A percentile compares a stretch with the other conserved stretches of the same genome.
Evolutionary conservation across 1,284 basidiomycete species (phyloP).

Genomic region (Boletus mariae): DNA sequence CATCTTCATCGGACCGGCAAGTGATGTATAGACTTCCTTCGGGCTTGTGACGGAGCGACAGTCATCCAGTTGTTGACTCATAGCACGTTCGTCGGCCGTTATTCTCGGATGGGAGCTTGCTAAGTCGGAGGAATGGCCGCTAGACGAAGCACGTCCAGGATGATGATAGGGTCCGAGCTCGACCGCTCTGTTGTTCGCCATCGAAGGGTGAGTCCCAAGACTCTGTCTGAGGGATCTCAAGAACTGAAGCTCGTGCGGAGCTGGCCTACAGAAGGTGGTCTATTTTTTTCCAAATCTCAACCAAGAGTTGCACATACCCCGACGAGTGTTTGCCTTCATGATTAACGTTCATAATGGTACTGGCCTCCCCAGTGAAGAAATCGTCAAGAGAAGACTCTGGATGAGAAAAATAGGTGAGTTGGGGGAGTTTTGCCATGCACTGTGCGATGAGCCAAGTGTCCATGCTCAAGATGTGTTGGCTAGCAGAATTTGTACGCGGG

Average conservation of each 20-base stretch:
- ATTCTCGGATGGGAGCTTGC: not conserved
- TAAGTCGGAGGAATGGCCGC: not conserved
- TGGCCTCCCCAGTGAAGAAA: conserved; percentile 13
- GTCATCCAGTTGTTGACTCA: not conserved
- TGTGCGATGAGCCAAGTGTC: conserved; percentile 12
- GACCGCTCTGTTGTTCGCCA: not conserved
- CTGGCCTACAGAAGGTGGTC: conserved; percentile 4
- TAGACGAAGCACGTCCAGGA: not conserved
- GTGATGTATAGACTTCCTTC: not conserved
- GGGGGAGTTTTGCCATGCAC: conserved; percentile 15
- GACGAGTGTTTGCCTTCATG: not conserved
- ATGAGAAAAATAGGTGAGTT: conserved; percentile 13
- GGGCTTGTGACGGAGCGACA: not conserved
- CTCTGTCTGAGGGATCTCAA: conserved; percentile 4
- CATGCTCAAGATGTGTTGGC: conserved; percentile 1
- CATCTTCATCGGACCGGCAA: not conserved
- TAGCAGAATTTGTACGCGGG: not conserved
- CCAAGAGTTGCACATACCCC: conserved; percentile 5
- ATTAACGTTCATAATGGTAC: not conserved
- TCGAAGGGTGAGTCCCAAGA: not conserved
- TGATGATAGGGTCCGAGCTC: not conserved
- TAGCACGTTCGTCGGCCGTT: not conserved
- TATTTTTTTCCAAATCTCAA: not conserved
- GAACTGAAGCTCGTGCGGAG: conserved; percentile 12
- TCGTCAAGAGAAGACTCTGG: conserved; percentile 13